Evolutionary conservation across 768 basidiomycete species (phyloP).

Genomic region (Hericium alpestre): DNA sequence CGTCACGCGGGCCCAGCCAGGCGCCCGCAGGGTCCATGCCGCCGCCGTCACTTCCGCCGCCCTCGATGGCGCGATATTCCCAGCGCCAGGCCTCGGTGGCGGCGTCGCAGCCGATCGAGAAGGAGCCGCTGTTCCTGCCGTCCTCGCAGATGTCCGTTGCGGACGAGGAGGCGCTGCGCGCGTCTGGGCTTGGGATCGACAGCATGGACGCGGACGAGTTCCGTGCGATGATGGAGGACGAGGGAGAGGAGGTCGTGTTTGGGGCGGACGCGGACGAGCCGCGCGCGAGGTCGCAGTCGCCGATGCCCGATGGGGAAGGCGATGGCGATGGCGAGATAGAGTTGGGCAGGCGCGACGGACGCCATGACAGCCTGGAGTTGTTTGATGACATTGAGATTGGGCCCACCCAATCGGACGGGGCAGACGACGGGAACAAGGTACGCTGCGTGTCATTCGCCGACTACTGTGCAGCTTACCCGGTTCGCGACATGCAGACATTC

Average conservation of each 20-base stretch:
- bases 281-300: background rate
- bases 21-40: background rate
- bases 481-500: constrained; percentile 3
- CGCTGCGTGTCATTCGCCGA: background rate
- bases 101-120: background rate
- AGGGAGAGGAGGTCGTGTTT: constrained; percentile 40
- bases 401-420: constrained; percentile 5
- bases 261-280: background rate
- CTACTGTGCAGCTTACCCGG: background rate
- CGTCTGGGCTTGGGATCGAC: constrained; percentile 59
- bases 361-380: background rate
- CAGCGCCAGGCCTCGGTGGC: background rate
- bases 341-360: background rate
- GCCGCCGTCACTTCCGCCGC: constrained; percentile 11
- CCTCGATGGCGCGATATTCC: constrained; percentile 3
- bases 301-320: background rate
- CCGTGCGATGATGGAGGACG: constrained; percentile 46
- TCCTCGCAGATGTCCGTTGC: constrained; percentile 37
- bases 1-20: background rate
- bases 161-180: constrained; percentile 40
- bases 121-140: constrained; percentile 25
- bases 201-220: constrained; percentile 55
- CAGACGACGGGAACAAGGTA: constrained; percentile 10
- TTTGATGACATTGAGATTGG: constrained; percentile 11
- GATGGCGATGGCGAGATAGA: background rate